These are phyloP conservation scores for Colletotrichum sp. DNA, from an alignment of 2,329 filamentous ascomycete species.

Conservation along the genomic window DNA sequence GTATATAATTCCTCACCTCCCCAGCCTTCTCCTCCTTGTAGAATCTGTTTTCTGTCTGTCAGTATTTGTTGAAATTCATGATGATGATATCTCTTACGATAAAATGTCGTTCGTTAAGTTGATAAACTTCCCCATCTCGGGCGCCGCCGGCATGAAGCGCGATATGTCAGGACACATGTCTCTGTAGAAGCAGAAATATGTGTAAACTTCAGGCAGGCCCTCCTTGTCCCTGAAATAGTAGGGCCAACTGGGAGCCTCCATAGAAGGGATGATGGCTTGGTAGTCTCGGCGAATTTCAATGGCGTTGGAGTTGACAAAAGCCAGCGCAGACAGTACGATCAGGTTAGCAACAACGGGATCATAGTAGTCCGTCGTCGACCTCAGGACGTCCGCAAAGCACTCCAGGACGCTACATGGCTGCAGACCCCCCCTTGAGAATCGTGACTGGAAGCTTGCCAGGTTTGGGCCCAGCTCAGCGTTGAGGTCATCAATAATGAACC, in stretches of 20 bases:
- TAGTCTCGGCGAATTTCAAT: constrained; percentile 27
- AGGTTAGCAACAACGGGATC: constrained; percentile 30
- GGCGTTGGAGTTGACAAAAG: constrained; percentile 31
- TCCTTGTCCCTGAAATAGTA: constrained; percentile 32
- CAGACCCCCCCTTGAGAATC: constrained; percentile 23
- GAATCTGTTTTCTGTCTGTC: constrained; percentile 21
- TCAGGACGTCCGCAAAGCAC: constrained; percentile 26
- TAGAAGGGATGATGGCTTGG: constrained; percentile 21
- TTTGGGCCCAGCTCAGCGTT: constrained; percentile 22
- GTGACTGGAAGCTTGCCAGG: constrained; percentile 27
- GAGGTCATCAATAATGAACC: constrained; percentile 33
- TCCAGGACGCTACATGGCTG: constrained; percentile 26
- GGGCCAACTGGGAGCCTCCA: constrained; percentile 26
- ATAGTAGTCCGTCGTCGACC: constrained; percentile 25
- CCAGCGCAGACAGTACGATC: constrained; percentile 31
- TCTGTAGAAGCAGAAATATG: constrained; percentile 31
- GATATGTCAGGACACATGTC: constrained; percentile 29
- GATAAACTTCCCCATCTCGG: constrained; percentile 31
- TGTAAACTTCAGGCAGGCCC: constrained; percentile 30
- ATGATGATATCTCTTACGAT: constrained; percentile 25
- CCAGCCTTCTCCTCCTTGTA: constrained; percentile 33
- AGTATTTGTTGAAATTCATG: neutral
- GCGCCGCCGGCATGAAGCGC: constrained; percentile 29
- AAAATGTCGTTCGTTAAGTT: constrained; percentile 31
- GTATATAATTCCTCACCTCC: constrained; percentile 31